These are phyloP conservation scores for Leccinum truebloodii DNA, from an alignment of 768 basidiomycete genomes.

Conservation along the genomic window DNA sequence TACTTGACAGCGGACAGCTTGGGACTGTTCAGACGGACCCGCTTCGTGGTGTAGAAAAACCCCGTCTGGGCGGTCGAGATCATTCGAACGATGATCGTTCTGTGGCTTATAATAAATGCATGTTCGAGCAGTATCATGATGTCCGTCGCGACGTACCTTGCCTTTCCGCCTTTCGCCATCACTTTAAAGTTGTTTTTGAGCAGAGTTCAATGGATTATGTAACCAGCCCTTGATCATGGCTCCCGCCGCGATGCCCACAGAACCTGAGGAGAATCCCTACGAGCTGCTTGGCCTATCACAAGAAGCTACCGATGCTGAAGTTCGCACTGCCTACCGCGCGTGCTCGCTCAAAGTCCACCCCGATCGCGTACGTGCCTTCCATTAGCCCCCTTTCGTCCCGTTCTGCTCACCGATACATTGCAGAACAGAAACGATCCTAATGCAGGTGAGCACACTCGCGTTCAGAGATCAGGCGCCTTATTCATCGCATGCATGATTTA, in stretches of 20 bases:
- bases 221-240: constrained; percentile 20
- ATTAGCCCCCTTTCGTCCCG: constrained; percentile 19
- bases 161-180: constrained; percentile 67
- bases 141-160: constrained; percentile 40
- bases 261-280: constrained; percentile 70
- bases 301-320: constrained; percentile 76
- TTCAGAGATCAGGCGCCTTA: not conserved
- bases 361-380: constrained; percentile 60
- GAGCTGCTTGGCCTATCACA: constrained; percentile 61
- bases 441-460: constrained; percentile 49
- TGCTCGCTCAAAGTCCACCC: constrained; percentile 86
- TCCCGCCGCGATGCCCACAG: constrained; percentile 30
- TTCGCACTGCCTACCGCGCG: constrained; percentile 76
- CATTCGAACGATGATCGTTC: constrained; percentile 76
- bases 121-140: not conserved
- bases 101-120: constrained; percentile 28
- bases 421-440: constrained; percentile 81
- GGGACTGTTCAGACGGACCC: constrained; percentile 66
- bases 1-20: constrained; percentile 90
- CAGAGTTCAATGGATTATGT: constrained; percentile 11
- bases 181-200: not conserved
- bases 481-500: not conserved
- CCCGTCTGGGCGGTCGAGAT: constrained; percentile 73
- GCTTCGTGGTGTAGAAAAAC: constrained; percentile 84
- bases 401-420: constrained; percentile 7